Evolutionary conservation across 1,139 yeast species (phyloP).

Genomic region (Debaryomyces singareniensis): DNA sequence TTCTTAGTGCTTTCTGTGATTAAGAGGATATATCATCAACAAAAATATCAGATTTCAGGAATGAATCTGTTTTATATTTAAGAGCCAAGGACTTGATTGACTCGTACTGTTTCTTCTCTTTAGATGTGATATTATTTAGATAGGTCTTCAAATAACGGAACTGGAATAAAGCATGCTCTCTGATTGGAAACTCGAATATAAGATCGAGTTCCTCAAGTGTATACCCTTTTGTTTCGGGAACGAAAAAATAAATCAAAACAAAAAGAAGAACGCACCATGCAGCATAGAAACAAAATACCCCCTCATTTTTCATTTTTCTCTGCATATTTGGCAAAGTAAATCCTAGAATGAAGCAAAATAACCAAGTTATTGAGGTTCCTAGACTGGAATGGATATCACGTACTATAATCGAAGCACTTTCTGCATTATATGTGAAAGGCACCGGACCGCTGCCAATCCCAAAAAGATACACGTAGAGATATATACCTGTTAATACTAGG

Average conservation of each 20-base stretch:
- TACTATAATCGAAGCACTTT: constrained; percentile 3
- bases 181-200: constrained; percentile 7
- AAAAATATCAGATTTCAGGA: too few relatives aligned
- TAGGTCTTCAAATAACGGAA: not conserved
- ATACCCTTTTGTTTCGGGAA: constrained; percentile 8
- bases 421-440: constrained; percentile 5
- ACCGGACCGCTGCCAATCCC: constrained; percentile 6
- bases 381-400: constrained; percentile 4
- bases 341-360: constrained; percentile 5
- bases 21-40: too few relatives aligned
- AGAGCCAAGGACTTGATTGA: too few relatives aligned
- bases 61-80: too few relatives aligned
- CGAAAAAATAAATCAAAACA: constrained; percentile 5
- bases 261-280: constrained; percentile 6
- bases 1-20: too few relatives aligned
- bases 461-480: constrained; percentile 3
- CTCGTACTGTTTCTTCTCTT: not conserved
- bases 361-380: constrained; percentile 4
- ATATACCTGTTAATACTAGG: constrained; percentile 3
- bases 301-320: constrained; percentile 3
- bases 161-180: constrained; percentile 6
- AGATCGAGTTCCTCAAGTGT: constrained; percentile 8
- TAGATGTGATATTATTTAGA: not conserved
- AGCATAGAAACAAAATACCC: constrained; percentile 5
- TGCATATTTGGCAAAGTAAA: constrained; percentile 5